Conservation (phyloP, 768 basidiomycete genomes). For the Lepiota brunneoincarnata region DNA sequence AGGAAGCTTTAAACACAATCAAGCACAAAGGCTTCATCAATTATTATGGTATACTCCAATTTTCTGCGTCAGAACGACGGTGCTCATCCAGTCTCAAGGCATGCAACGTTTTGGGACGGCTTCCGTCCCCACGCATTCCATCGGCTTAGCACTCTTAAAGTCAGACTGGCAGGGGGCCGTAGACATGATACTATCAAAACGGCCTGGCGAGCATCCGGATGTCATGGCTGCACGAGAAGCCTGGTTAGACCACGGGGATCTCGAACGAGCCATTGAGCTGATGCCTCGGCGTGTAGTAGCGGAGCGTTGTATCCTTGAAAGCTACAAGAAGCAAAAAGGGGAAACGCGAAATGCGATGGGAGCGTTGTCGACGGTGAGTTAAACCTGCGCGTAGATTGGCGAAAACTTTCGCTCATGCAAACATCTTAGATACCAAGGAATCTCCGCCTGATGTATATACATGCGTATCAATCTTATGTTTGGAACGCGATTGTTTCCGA, state of each 20-base stretch:
- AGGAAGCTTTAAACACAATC: slow-evolving; percentile 72
- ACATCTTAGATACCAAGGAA: slow-evolving; percentile 83
- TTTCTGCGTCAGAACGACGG: slow-evolving; percentile 1
- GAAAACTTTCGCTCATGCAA: background rate
- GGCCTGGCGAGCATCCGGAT: slow-evolving; percentile 92
- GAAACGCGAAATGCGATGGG: slow-evolving; percentile 85
- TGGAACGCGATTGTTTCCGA: slow-evolving; percentile 98
- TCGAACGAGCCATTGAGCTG: slow-evolving; percentile 75
- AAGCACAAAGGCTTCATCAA: slow-evolving; percentile 93
- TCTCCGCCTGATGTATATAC: slow-evolving; percentile 94
- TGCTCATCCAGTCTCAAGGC: slow-evolving; percentile 42
- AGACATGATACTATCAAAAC: slow-evolving; percentile 72
- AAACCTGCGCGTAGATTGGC: background rate
- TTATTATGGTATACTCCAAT: slow-evolving; percentile 72
- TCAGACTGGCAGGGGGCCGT: slow-evolving; percentile 91
- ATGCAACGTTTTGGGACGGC: slow-evolving; percentile 99
- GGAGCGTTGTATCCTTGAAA: slow-evolving; percentile 89
- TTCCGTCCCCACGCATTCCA: slow-evolving; percentile 90
- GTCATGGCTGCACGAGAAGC: slow-evolving; percentile 80
- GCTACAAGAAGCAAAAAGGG: slow-evolving; percentile 76
- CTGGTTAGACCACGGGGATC: slow-evolving; percentile 82
- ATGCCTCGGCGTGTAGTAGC: slow-evolving; percentile 94
- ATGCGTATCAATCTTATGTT: slow-evolving; percentile 97
- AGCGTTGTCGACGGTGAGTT: slow-evolving; percentile 77
- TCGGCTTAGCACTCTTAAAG: slow-evolving; percentile 86